Conservation (phyloP, 139 green algal species). For the Closterium sp. region DNA sequence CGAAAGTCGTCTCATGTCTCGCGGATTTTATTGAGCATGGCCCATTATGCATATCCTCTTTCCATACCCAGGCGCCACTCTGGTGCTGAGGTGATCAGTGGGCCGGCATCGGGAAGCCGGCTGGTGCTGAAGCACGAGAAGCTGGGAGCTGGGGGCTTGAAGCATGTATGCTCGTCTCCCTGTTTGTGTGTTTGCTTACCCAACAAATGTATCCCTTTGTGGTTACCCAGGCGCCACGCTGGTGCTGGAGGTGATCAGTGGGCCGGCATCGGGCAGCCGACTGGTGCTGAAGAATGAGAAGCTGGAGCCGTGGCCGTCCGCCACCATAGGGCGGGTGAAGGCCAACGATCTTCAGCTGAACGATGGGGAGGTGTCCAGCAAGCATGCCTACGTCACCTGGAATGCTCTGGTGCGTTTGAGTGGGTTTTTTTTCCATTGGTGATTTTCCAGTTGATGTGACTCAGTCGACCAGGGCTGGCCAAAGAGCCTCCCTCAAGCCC, state of each 20-base stretch:
- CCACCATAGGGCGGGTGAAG: slow-evolving; percentile 34
- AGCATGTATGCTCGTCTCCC: no score
- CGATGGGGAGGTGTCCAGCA: slow-evolving; percentile 35
- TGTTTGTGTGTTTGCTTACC: no score
- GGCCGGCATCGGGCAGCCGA: neutral
- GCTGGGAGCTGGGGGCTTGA: neutral
- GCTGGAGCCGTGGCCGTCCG: slow-evolving; percentile 14
- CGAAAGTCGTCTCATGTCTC: no score
- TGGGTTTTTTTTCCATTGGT: neutral
- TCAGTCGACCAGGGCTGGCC: no score
- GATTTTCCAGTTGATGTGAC: no score
- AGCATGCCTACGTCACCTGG: no score
- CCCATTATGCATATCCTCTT: no score
- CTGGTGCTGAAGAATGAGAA: neutral
- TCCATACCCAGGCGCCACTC: no score
- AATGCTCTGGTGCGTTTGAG: no score
- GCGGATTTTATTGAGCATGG: no score
- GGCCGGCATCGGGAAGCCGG: neutral
- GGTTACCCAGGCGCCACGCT: neutral
- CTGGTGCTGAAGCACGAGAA: neutral
- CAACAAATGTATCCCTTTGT: no score
- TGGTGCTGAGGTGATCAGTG: slow-evolving; percentile 6
- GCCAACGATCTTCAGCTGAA: slow-evolving; percentile 30
- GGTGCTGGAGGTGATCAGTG: slow-evolving; percentile 17
- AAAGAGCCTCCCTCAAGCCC: no score